Evolutionary conservation across 495 filamentous ascomycete species (phyloP).

Genomic region (Hypomontagnella monticulosa): DNA sequence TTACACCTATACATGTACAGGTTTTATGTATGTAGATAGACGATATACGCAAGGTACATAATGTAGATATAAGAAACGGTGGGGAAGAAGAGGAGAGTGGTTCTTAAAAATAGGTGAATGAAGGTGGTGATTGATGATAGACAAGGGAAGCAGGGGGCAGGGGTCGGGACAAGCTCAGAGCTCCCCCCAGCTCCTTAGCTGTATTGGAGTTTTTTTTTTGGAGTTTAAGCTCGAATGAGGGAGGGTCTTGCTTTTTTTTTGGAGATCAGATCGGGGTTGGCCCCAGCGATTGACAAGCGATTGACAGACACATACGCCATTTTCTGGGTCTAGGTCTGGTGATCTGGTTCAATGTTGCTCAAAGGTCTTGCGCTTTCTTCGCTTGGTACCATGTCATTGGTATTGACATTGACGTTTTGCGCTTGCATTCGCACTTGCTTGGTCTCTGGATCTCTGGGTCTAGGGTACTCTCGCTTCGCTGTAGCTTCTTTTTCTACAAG

Average conservation of each 20-base stretch:
- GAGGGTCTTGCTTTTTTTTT: constrained; percentile 20
- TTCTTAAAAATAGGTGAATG: not conserved
- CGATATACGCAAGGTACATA: not conserved
- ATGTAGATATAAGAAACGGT: not conserved
- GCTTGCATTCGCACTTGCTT: constrained; percentile 13
- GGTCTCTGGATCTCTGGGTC: constrained; percentile 19
- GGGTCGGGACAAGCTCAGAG: not conserved
- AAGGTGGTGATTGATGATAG: not conserved
- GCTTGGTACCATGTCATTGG: no score
- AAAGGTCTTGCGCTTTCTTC: no score
- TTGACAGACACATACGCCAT: constrained; percentile 13
- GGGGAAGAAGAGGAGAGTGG: not conserved
- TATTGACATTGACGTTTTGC: no score
- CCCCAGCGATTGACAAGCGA: constrained; percentile 9
- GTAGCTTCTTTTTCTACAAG: constrained; percentile 34
- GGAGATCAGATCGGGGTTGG: constrained; percentile 4
- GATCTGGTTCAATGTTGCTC: no score
- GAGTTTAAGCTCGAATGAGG: constrained; percentile 3
- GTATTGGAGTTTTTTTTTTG: constrained; percentile 18
- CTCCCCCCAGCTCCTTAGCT: constrained; percentile 16
- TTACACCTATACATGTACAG: no score
- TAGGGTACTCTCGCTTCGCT: constrained; percentile 46
- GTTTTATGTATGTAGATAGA: not conserved
- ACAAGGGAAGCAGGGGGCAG: not conserved
- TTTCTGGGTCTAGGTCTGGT: constrained; percentile 6